Conservation (phyloP, 768 basidiomycete species). For the Auricularia sp. region DNA sequence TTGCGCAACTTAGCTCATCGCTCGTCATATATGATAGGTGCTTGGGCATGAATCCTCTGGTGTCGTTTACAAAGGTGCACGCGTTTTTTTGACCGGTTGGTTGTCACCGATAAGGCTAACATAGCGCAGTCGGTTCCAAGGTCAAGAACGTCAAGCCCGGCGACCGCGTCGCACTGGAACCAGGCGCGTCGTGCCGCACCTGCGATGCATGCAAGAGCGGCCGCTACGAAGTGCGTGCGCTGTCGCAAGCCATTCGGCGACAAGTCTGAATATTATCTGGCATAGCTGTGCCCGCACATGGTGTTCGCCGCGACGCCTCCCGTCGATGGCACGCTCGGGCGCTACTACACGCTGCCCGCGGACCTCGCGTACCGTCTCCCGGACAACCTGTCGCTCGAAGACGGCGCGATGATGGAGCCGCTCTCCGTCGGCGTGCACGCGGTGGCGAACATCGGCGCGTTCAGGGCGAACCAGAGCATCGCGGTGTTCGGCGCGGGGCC, state of each 20-base stretch:
- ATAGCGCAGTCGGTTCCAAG: constrained; percentile 50
- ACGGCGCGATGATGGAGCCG: constrained; percentile 97
- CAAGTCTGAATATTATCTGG: neutral
- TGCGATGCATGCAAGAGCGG: constrained; percentile 83
- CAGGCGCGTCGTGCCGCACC: constrained; percentile 72
- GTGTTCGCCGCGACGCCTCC: constrained; percentile 91
- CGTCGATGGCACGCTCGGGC: constrained; percentile 76
- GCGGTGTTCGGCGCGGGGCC: constrained; percentile 84
- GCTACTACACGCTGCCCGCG: constrained; percentile 79
- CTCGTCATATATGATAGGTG: constrained; percentile 33
- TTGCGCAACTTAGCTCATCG: neutral
- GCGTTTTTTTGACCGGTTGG: neutral
- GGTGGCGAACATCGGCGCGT: constrained; percentile 60
- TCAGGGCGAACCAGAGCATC: constrained; percentile 67
- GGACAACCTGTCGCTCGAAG: constrained; percentile 75
- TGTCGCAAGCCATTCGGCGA: neutral
- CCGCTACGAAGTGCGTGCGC: constrained; percentile 55
- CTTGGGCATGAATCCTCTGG: constrained; percentile 93
- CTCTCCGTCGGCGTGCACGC: constrained; percentile 88
- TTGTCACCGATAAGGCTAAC: no score
- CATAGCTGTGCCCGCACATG: constrained; percentile 74
- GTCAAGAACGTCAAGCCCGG: constrained; percentile 72
- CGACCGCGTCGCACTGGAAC: constrained; percentile 86
- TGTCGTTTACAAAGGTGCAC: constrained; percentile 53
- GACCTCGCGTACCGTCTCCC: constrained; percentile 81